phyloP scores from a whole-genome alignment of 2,329 filamentous ascomycete genomes.

The Fusarium equiseti region DNA sequence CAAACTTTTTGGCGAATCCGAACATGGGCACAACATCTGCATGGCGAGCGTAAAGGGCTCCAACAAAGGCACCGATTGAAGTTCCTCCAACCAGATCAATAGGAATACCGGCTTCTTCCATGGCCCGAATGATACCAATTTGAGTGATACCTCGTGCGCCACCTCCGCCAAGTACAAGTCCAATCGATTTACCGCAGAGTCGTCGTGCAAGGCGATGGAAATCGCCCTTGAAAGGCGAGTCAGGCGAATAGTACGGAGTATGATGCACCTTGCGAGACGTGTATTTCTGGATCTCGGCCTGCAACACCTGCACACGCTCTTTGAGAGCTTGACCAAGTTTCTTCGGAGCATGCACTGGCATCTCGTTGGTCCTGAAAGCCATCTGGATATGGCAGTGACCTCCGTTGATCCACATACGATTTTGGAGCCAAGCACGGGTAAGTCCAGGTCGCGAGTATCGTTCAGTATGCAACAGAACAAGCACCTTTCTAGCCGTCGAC shows the following conservation, averaged over 20 bases:
- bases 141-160: conserved; percentile 93
- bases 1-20: conserved; percentile 95
- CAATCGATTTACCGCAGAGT: conserved; percentile 93
- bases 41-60: conserved; percentile 93
- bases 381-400: conserved; percentile 98
- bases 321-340: conserved; percentile 89
- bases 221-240: conserved; percentile 94
- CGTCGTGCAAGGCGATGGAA: conserved; percentile 93
- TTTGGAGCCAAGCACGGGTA: conserved; percentile 89
- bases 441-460: conserved; percentile 87
- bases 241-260: conserved; percentile 87
- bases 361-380: conserved; percentile 81
- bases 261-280: conserved; percentile 93
- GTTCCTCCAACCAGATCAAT: conserved; percentile 96
- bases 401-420: conserved; percentile 97
- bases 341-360: conserved; percentile 81
- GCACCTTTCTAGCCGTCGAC: conserved; percentile 91
- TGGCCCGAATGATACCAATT: conserved; percentile 90
- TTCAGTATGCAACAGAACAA: conserved; percentile 90
- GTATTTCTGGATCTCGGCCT: conserved; percentile 98
- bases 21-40: conserved; percentile 98
- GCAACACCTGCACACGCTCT: conserved; percentile 91
- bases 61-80: conserved; percentile 95
- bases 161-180: conserved; percentile 92
- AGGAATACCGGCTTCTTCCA: conserved; percentile 96